Conservation (phyloP, 371 early-diverging fungal genomes). For the Circinella minor region DNA sequence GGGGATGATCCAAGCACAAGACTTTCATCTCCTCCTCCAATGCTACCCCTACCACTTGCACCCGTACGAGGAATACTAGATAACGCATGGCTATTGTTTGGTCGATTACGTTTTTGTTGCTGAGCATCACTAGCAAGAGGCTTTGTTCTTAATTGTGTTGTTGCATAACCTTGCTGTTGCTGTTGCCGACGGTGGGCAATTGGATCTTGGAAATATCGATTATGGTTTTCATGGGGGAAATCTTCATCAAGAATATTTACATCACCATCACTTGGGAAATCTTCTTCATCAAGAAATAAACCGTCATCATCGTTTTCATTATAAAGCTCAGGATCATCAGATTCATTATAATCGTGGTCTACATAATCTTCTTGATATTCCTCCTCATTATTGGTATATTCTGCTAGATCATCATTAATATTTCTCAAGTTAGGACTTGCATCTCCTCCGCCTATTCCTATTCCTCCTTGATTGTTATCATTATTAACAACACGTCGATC, state of each 20-base stretch:
- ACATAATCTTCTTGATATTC: slow-evolving; percentile 39
- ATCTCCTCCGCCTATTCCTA: slow-evolving; percentile 5
- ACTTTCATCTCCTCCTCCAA: slow-evolving; percentile 1
- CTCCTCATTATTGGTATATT: slow-evolving; percentile 31
- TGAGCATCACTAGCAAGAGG: slow-evolving; percentile 5
- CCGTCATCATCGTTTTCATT: slow-evolving; percentile 27
- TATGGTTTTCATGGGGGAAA: slow-evolving; percentile 38
- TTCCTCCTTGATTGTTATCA: slow-evolving; percentile 7
- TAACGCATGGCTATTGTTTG: slow-evolving; percentile 1
- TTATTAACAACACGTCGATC: slow-evolving; percentile 22
- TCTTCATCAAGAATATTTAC: slow-evolving; percentile 43
- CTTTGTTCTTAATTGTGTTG: slow-evolving; percentile 6
- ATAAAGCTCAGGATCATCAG: slow-evolving; percentile 34
- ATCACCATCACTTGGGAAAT: slow-evolving; percentile 30
- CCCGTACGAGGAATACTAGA: slow-evolving; percentile 7
- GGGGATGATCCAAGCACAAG: slow-evolving; percentile 13
- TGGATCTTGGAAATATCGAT: slow-evolving; percentile 4
- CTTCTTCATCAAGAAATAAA: slow-evolving; percentile 31
- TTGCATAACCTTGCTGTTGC: background rate
- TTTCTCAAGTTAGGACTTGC: slow-evolving; percentile 20
- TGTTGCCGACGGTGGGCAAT: background rate
- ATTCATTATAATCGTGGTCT: slow-evolving; percentile 31
- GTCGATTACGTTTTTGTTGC: background rate
- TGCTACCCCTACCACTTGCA: slow-evolving; percentile 1
- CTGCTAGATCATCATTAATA: slow-evolving; percentile 9